Base-by-base conservation (phyloP, 306 rosid genomes). In the Rubus parviflorus region DNA sequence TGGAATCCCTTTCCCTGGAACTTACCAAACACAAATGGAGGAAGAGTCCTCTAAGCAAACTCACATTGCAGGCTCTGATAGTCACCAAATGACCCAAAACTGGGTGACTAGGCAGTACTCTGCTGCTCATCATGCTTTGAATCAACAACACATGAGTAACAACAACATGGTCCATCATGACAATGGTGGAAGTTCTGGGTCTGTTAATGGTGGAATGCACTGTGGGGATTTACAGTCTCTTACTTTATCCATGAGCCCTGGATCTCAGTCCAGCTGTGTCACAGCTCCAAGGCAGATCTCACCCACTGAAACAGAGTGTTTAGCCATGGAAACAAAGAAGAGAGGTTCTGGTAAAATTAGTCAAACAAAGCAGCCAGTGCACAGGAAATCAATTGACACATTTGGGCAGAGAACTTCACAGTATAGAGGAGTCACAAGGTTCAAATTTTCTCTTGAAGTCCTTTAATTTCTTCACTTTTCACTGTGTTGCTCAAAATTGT, bases 391-490 rank as follows among this genome's bases (percentile, higher is more conserved):
- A 64, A 85, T 96, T 8, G 98, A 96, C 82, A 93, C 99, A 62
- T 96, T 96, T 75, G 99, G 99, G 0, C 99, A 96, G 83, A 85
- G 99, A 84, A 96, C 99, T 0, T 96, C 99, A 0, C 99, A 96
- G 93, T 96, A 85, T 65, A 84, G 99, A 85, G 99, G 99, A 1
- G 99, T 96, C 49, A 91, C 99, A 2, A 92, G 99, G 98, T 93
- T 79, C 41, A 14, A 6, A 20, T 1, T 1, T 42, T 13, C 8
- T 35, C 15, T 3, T 30, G 0, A 6, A 41, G 14, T 25, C 14
- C 19, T 1, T 52, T 30, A 22, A 5, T 13, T 25, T 40, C 17
- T 37, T 30, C 22, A 43, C 4, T 53, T 16, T 35, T 52, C 47
- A 8, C 8, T 30, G 13, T 41, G 15, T 47, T 58, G 4, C 4